Evolutionary conservation across 2,329 filamentous ascomycete species (phyloP).

Genomic region (Calycina herbarum): DNA sequence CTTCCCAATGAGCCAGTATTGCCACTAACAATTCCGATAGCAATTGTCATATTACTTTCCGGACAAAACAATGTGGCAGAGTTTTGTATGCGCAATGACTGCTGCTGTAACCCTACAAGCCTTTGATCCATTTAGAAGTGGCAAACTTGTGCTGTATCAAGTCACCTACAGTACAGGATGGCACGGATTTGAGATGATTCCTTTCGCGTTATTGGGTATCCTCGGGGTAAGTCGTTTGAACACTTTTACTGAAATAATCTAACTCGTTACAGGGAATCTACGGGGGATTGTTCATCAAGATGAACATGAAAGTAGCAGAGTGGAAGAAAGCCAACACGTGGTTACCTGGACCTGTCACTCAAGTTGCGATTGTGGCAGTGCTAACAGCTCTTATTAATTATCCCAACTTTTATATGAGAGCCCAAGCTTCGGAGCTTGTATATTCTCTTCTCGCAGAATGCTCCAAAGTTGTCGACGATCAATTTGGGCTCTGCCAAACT

Average conservation of each 20-base stretch:
- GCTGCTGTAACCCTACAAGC: slow-evolving; percentile 91
- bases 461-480: slow-evolving; percentile 76
- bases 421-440: slow-evolving; percentile 87
- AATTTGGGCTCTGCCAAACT: slow-evolving; percentile 85
- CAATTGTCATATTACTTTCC: slow-evolving; percentile 97
- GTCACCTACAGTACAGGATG: slow-evolving; percentile 89
- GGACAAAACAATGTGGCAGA: slow-evolving; percentile 99
- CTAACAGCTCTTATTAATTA: slow-evolving; percentile 90
- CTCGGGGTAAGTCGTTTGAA: slow-evolving; percentile 57
- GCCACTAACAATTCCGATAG: slow-evolving; percentile 42
- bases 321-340: slow-evolving; percentile 70
- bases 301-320: slow-evolving; percentile 82
- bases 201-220: slow-evolving; percentile 83
- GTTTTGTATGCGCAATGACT: slow-evolving; percentile 99
- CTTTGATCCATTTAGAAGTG: slow-evolving; percentile 90
- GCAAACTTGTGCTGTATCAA: slow-evolving; percentile 93
- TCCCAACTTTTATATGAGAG: slow-evolving; percentile 94
- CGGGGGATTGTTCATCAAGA: slow-evolving; percentile 89
- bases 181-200: slow-evolving; percentile 92
- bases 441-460: slow-evolving; percentile 93
- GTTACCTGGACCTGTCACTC: slow-evolving; percentile 71
- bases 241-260: slow-evolving; percentile 18
- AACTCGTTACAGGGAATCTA: slow-evolving; percentile 68
- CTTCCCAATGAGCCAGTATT: background rate
- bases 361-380: slow-evolving; percentile 78